Evolutionary conservation across 208 protist genomes (phyloP).

Genomic region (Trypanosoma theileri): DNA sequence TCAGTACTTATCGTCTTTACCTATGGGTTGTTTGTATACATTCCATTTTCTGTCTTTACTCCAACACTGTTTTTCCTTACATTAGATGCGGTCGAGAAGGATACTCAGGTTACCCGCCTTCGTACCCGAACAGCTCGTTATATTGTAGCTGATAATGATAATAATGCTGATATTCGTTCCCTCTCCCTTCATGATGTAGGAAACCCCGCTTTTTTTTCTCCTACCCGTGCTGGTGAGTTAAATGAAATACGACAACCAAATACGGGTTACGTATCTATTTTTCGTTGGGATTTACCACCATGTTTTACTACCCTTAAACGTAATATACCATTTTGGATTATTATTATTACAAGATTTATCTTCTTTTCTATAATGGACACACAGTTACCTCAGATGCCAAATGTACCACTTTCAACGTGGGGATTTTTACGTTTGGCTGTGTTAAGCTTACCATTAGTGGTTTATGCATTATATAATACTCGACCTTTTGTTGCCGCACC

Average conservation of each 20-base stretch:
- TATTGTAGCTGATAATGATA: slow-evolving; percentile 4
- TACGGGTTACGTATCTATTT: neutral
- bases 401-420: slow-evolving; percentile 2
- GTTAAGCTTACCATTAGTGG: slow-evolving; percentile 16
- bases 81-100: slow-evolving; percentile 2
- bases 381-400: slow-evolving; percentile 10
- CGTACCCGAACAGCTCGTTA: slow-evolving; percentile 11
- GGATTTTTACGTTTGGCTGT: slow-evolving; percentile 10
- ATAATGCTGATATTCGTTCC: neutral
- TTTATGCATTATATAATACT: slow-evolving; percentile 13
- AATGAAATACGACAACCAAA: neutral
- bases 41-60: slow-evolving; percentile 26
- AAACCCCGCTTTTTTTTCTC: neutral
- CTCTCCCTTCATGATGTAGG: neutral
- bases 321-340: slow-evolving; percentile 20
- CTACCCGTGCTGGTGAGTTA: neutral
- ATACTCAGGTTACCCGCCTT: neutral
- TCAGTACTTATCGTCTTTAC: slow-evolving; percentile 6
- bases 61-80: slow-evolving; percentile 25
- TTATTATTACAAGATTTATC: slow-evolving; percentile 23
- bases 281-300: slow-evolving; percentile 29
- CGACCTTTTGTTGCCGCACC: slow-evolving; percentile 19
- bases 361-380: slow-evolving; percentile 26
- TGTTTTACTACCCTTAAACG: neutral
- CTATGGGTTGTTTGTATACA: slow-evolving; percentile 28